Evolutionary conservation across 768 basidiomycete species (phyloP), one percentile per base, ranked within the genome.

Genomic region (Tricholoma sp.): DNA sequence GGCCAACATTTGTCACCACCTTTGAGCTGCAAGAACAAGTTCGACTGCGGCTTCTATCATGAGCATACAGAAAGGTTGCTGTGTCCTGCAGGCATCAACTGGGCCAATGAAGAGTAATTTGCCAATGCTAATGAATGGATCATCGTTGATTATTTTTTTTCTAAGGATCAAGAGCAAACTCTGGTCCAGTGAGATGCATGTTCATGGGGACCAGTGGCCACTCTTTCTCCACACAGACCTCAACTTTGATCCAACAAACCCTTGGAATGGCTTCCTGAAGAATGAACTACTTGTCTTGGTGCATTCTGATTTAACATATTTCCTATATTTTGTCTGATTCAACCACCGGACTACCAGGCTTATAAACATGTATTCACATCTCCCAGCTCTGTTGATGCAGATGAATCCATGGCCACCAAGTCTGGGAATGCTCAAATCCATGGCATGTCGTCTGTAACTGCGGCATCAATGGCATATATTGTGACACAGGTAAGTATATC

Each of bases 1-100:
- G 15, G 47, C 33, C n/a, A 55, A 50, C 6, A 20, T 32, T 39
- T 55, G 20, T 18, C 11, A 9, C 45, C 54, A n/a, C 37, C 52
- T 6, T 28, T 53, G n/a, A 41, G 18, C 24, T 39, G 20, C 36
- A 53, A 42, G 24, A 28, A 4, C 33, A 55, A 55, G 37, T 32
- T 32, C 8, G 44, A 55, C 18, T 18, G 45, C 18, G 54, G 54
- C 6, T 55, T 55, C 36, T n/a, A 55, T 34, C 54, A 55, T 28
- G 44, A 55, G 8, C 4, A 4, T 32, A 55, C 54, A 13, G 54
- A 34, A 1, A 33, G 45, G 5, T 20, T 50, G 20, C 17, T 51
- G 32, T 51, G 50, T 18, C 50, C 50, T 6, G 50, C 17, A 17
- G 50, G 32, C 11, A 8, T 51, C 8, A 10, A 42, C 41, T 42